phyloP scores from a whole-genome alignment of 768 basidiomycete species.

The Tulasnella sp. region DNA sequence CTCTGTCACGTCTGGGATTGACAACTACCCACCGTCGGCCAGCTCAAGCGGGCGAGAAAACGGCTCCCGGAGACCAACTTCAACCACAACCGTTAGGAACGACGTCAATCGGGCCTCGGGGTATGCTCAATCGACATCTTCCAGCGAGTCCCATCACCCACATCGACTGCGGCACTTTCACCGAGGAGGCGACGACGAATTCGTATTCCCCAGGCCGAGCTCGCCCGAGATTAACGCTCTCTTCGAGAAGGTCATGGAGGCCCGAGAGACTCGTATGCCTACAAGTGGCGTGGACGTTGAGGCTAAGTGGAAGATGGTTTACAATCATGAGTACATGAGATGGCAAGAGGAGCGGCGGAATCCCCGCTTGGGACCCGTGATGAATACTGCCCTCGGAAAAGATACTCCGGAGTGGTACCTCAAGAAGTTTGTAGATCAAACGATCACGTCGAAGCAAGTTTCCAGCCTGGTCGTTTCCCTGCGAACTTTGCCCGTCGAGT shows the following conservation, averaged over 20 bases:
- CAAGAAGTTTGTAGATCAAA: slow-evolving; percentile 76
- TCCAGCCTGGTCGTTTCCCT: slow-evolving; percentile 62
- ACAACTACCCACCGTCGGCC: not conserved
- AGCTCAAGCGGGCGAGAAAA: not conserved
- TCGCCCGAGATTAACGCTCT: slow-evolving; percentile 69
- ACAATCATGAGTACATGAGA: slow-evolving; percentile 66
- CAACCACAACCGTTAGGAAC: slow-evolving; percentile 18
- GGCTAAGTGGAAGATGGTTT: slow-evolving; percentile 78
- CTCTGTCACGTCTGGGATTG: slow-evolving; percentile 13
- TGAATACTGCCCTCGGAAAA: slow-evolving; percentile 36
- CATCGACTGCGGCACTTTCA: slow-evolving; percentile 29
- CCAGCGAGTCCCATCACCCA: slow-evolving; percentile 41
- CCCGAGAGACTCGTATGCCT: slow-evolving; percentile 43
- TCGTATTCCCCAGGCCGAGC: slow-evolving; percentile 65
- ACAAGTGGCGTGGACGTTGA: slow-evolving; percentile 54
- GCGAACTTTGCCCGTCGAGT: slow-evolving; percentile 74
- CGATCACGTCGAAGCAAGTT: slow-evolving; percentile 72
- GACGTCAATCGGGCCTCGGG: slow-evolving; percentile 34
- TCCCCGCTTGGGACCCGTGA: slow-evolving; percentile 33
- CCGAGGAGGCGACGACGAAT: slow-evolving; percentile 39
- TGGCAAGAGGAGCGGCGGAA: slow-evolving; percentile 60
- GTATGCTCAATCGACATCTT: slow-evolving; percentile 29
- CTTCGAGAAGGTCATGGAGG: slow-evolving; percentile 66
- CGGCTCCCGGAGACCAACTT: slow-evolving; percentile 19
- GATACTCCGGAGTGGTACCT: slow-evolving; percentile 91